Evolutionary conservation across 2,329 filamentous ascomycete species (phyloP), one percentile per base, ranked within the genome.

Genomic region (Apiospora pterosperma): DNA sequence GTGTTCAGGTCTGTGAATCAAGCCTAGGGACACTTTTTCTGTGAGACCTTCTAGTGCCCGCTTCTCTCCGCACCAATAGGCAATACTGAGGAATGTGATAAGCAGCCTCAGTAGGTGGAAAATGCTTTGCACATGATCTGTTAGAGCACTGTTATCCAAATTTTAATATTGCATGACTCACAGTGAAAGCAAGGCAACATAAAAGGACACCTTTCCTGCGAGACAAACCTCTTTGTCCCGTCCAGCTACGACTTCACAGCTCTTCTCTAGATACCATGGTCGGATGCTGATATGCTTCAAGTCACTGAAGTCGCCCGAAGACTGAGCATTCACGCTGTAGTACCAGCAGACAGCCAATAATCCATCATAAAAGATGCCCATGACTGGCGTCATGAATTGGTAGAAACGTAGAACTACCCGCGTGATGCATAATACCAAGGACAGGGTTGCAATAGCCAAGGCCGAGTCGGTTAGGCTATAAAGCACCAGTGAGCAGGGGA

Each of bases 251-350:
- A 61, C 55, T 14, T 39, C 19, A 11, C 67, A 69, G 12, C 60
- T 62, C 25, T 64, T 66, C 55, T 67, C 62, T 4, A 69, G 61
- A 25, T 68, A 69, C 67, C 67, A 69, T 4, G 67, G 67, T 21
- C 66, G 38, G 2, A 63, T 19, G 21, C 66, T 66, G 7, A 66
- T 38, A 21, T 68, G 67, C 31, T 65, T 48, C 3, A 65, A 36
- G 36, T 69, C 67, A 2, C 63, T 69, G 41, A 69, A 42, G 38
- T 69, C 67, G 28, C 62, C 44, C 4, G 67, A 69, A 4, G 66
- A 68, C 42, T 69, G 67, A n/a, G 60, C 62, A 2, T 31, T 21
- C 8, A 67, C 63, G 44, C 66, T 68, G 61, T 69, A 68, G 34
- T 60, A 61, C 67, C 67, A 69, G 34, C 67, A 64, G 16, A 44